Evolutionary conservation across 768 basidiomycete species (phyloP), one percentile per base, ranked within the genome.

Genomic region (Pluteus cervinus): DNA sequence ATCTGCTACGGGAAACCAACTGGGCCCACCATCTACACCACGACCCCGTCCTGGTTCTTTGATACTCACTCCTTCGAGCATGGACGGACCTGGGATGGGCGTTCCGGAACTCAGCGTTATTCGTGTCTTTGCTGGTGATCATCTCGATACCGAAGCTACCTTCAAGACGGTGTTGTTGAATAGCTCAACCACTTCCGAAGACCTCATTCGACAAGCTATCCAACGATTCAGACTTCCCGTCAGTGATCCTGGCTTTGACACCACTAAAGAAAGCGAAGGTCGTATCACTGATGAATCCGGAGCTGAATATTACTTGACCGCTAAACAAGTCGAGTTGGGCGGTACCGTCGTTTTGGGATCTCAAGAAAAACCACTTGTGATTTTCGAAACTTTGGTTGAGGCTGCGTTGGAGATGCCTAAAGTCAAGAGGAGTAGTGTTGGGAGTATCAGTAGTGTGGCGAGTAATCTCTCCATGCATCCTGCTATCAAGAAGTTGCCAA

Each of bases 151-250:
- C 0, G 93, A 98, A 50, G 90, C 92, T 2, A 96, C 94, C 4
- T 99, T 99, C 74, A 98, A 98, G 67, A 98, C 96, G 5, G 96
- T 94, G 1, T 63, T 98, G 12, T 73, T 98, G 39, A 97, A 93
- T 51, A 67, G 85, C 4, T 80, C 79, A 1, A 97, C 94, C 0
- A 86, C 84, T 0, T 76, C 89, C 0, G 63, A 70, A 1, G 94
- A 96, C 42, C 76, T 99, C 28, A 75, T 98, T 35, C 73, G 76
- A 40, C 96, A 99, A 63, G 89, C 93, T 5, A 82, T 92, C 39
- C 94, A 97, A 57, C 80, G 96, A 5, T 98, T 99, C 78, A 68
- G 88, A 22, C 65, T 98, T 4, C 78, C 84, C 0, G 61, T 70
- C n/a, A 24, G 15, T 5, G 23, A 8, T 17, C 18, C 7, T n/a